phyloP scores from a whole-genome alignment of 108 stramenopile genomes.

The Poteriospumella lacustris region DNA sequence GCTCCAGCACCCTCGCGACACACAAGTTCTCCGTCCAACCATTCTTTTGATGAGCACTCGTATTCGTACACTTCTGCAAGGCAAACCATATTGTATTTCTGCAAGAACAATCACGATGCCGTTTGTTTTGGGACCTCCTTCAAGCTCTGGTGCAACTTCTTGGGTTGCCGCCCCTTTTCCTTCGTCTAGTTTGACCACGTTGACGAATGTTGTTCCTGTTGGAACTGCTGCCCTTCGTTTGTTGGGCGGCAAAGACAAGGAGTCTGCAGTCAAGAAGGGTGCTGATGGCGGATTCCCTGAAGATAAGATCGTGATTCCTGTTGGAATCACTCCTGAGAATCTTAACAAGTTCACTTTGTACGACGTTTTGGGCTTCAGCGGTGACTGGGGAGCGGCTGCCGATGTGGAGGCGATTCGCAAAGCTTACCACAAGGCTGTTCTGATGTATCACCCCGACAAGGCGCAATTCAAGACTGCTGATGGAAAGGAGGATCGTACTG shows the following conservation, averaged over 20 bases:
- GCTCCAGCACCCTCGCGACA: too few relatives aligned
- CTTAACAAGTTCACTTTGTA: constrained; percentile 23
- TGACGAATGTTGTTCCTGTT: background rate
- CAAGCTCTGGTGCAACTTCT: background rate
- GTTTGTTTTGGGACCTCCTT: constrained; percentile 13
- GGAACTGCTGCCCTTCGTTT: background rate
- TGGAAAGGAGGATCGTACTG: constrained; percentile 49
- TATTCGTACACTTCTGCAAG: too few relatives aligned
- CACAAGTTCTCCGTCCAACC: too few relatives aligned
- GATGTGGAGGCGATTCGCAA: constrained; percentile 36
- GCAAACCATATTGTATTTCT: too few relatives aligned
- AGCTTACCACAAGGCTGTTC: constrained; percentile 41
- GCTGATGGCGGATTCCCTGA: constrained; percentile 26
- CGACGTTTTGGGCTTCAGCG: constrained; percentile 34
- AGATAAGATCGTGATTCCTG: constrained; percentile 16
- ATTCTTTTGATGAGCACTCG: too few relatives aligned
- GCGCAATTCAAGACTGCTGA: constrained; percentile 59
- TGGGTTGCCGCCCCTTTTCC: background rate
- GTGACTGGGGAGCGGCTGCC: constrained; percentile 27
- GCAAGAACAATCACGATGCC: background rate
- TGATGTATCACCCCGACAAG: constrained; percentile 45
- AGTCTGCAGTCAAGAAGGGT: constrained; percentile 11
- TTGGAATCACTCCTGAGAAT: constrained; percentile 11
- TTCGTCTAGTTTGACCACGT: background rate
- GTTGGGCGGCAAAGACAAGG: constrained; percentile 12